Evolutionary conservation across 257 asterid species (phyloP).

Genomic region (Buddleja alternifolia): DNA sequence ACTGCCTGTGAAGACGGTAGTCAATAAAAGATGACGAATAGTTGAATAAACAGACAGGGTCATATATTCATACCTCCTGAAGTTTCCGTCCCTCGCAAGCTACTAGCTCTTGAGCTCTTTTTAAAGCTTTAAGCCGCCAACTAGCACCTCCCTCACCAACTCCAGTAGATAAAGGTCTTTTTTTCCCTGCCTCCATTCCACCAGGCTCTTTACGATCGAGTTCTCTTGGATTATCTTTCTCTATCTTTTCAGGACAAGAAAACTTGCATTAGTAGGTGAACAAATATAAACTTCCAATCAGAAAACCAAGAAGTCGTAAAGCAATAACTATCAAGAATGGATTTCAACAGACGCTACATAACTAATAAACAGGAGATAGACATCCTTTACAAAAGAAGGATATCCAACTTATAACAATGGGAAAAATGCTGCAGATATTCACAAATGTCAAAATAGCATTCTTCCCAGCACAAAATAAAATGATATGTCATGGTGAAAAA

Average conservation of each 20-base stretch:
- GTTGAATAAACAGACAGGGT: conserved; percentile 12
- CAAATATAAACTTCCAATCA: conserved; percentile 14
- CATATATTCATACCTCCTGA: conserved; percentile 56
- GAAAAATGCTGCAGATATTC: conserved; percentile 3
- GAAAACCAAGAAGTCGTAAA: conserved; percentile 10
- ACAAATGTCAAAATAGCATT: conserved; percentile 6
- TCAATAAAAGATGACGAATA: conserved; percentile 13
- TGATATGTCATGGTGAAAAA: background rate
- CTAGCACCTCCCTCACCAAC: conserved; percentile 99
- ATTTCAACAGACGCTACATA: background rate
- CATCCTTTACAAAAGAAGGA: background rate
- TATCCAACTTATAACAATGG: background rate
- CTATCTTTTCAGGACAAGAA: conserved; percentile 44
- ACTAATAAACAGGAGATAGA: background rate
- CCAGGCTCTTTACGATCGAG: conserved; percentile 73
- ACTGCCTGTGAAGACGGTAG: conserved; percentile 59
- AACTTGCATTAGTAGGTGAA: conserved; percentile 7
- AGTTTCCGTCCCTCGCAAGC: conserved; percentile 85
- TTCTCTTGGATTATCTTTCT: conserved; percentile 76
- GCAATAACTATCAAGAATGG: conserved; percentile 14
- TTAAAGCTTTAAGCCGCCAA: conserved; percentile 97
- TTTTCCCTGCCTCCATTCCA: conserved; percentile 39
- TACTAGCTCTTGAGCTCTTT: conserved; percentile 93
- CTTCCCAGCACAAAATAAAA: background rate
- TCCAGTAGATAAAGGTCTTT: conserved; percentile 51